Base-by-base conservation (phyloP, 208 protist genomes). In the Crithidia fasciculata region DNA sequence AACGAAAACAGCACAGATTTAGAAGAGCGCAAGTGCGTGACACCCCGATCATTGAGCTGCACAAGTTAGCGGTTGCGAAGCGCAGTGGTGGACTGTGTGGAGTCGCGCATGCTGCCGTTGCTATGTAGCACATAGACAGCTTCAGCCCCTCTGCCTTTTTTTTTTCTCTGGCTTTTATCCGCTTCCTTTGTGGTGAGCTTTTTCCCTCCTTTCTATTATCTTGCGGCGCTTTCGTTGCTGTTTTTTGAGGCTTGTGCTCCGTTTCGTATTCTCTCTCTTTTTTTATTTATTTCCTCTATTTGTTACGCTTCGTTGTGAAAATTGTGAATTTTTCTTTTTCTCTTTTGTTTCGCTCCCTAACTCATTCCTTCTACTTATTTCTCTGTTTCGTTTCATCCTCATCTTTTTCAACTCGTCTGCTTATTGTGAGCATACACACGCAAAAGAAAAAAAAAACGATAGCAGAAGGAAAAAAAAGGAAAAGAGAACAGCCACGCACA, bases 171-270 rank as follows among this genome's bases (percentile, higher is more conserved):
- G 15, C 16, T 57, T 44, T 47, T 50, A 88, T 97, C 91, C 63
- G 95, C 87, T 12, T 98, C 98, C 81, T 84, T 94, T 76, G 61
- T 97, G 19, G 2, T 84, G 53, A 12, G 3, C 39, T 50, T 47
- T 59, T 41, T 54, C 53, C 0, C 44, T 28, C 41, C 40, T 58
- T 68, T 47, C 39, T 12, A 16, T 7, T 16, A 37, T 40, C 2
- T 13, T 1, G 28, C 28, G 0, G 28, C 19, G n/a, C 60, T 8
- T 53, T n/a, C 44, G 5, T 9, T 37, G 44, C 3, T 65, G n/a
- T 66, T 16, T 54, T 0, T 52, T 0, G 39, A 36, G 19, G 18
- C 28, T 28, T 55, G n/a, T 66, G 18, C 5, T 39, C 19, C 5
- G 0, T 57, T 10, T 19, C 37, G 4, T 9, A 44, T 57, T 57